Percentiles rank a stretch among this genome's conserved stretches.
Evolutionary conservation across 2,329 filamentous ascomycete genomes (phyloP).

Genomic region (Rhynchosporium graminicola): DNA sequence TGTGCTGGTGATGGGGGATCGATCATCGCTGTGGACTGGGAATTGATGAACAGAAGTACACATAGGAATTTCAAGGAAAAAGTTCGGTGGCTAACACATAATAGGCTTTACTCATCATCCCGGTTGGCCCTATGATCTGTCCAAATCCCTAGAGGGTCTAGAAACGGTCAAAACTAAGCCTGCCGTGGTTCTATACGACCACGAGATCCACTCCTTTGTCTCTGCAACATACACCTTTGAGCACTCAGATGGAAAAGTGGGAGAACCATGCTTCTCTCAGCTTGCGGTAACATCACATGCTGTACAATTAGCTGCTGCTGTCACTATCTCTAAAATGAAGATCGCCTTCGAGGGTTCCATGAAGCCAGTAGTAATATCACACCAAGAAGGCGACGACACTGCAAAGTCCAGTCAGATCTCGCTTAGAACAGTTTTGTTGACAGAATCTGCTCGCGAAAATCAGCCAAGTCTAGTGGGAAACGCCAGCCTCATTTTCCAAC

Average conservation of each 20-base stretch:
- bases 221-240: constrained; percentile 59
- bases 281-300: constrained; percentile 59
- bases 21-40: constrained; percentile 65
- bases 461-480: constrained; percentile 51
- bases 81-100: constrained; percentile 28
- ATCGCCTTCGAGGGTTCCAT: constrained; percentile 60
- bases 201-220: constrained; percentile 55
- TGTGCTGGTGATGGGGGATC: constrained; percentile 55
- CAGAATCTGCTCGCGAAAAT: constrained; percentile 37
- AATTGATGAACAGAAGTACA: constrained; percentile 60
- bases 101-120: constrained; percentile 55
- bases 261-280: constrained; percentile 59
- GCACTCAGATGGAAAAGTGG: constrained; percentile 59
- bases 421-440: constrained; percentile 30
- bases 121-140: constrained; percentile 63
- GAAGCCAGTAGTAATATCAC: constrained; percentile 53
- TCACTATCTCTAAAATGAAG: constrained; percentile 53
- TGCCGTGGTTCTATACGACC: constrained; percentile 52
- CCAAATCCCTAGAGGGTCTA: constrained; percentile 56
- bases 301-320: constrained; percentile 51
- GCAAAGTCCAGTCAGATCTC: constrained; percentile 7
- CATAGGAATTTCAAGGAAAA: constrained; percentile 21
- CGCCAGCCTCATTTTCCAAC: constrained; percentile 64
- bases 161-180: constrained; percentile 47
- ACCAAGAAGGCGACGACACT: constrained; percentile 24